Conservation (phyloP, 2,329 filamentous ascomycete genomes). For the Endoconidiophora laricicola region DNA sequence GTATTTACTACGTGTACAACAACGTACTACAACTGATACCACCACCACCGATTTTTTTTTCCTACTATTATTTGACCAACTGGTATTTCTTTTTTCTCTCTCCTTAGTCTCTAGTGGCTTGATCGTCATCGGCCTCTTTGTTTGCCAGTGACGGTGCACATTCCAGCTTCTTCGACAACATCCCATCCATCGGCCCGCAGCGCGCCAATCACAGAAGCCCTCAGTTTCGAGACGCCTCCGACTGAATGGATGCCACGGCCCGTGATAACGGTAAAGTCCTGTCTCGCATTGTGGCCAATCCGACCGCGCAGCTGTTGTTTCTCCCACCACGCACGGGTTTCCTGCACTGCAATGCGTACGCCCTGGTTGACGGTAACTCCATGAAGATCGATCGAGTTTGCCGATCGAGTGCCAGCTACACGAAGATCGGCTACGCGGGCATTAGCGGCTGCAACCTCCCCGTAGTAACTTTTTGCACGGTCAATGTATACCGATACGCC, state of each 20-base stretch:
- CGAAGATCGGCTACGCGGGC: constrained; percentile 45
- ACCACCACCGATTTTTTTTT: neutral
- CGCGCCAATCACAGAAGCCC: constrained; percentile 62
- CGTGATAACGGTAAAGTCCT: constrained; percentile 66
- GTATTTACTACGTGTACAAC: neutral
- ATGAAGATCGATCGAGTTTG: constrained; percentile 57
- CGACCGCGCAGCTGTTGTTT: neutral
- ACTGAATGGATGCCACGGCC: constrained; percentile 65
- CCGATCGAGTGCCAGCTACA: constrained; percentile 40
- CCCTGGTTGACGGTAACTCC: constrained; percentile 69
- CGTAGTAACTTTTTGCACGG: constrained; percentile 46
- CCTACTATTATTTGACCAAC: neutral
- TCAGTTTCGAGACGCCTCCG: constrained; percentile 57
- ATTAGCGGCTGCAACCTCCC: constrained; percentile 16
- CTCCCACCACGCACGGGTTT: constrained; percentile 58
- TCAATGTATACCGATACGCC: constrained; percentile 63
- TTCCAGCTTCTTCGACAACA: constrained; percentile 53
- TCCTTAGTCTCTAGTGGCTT: neutral
- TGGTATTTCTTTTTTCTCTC: neutral
- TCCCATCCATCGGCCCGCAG: constrained; percentile 71
- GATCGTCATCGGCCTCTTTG: neutral
- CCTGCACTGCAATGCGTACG: constrained; percentile 55
- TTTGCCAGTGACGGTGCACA: constrained; percentile 40
- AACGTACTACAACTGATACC: neutral
- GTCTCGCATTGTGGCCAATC: constrained; percentile 20